phyloP scores from a whole-genome alignment of 1,139 yeast species.

The Arxiozyma slooffiae region DNA sequence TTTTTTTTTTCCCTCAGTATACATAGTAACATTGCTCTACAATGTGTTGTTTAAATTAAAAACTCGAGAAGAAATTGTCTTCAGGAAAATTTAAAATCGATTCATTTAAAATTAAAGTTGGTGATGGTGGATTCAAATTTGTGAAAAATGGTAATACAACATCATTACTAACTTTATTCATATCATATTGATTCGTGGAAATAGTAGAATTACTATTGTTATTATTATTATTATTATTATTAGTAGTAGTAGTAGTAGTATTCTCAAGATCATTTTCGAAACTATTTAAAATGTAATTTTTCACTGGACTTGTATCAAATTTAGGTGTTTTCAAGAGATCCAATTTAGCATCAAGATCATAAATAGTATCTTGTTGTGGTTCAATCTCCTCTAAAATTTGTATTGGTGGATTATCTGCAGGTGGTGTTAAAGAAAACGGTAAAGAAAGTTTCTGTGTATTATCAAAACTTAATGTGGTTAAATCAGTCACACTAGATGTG shows the following conservation, averaged over 20 bases:
- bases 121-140: background rate
- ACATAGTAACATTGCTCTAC: no score
- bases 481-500: background rate
- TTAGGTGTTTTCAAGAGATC: conserved; percentile 9
- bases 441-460: background rate
- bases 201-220: no score
- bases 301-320: conserved; percentile 7
- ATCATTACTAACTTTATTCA: no score
- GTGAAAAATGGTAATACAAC: background rate
- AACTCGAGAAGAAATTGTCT: background rate
- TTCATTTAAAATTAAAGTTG: background rate
- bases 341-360: conserved; percentile 7
- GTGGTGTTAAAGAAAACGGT: background rate
- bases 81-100: background rate
- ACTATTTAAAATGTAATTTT: background rate
- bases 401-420: background rate
- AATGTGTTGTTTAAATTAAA: background rate
- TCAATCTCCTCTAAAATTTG: background rate
- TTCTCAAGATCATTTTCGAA: background rate
- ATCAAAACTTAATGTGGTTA: background rate
- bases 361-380: background rate
- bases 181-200: no score
- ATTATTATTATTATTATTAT: no score
- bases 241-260: background rate
- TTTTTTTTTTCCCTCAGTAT: no score